These are phyloP conservation scores for Ascocoryne sarcoides DNA, from an alignment of 2,329 filamentous ascomycete genomes.

Conservation along the genomic window DNA sequence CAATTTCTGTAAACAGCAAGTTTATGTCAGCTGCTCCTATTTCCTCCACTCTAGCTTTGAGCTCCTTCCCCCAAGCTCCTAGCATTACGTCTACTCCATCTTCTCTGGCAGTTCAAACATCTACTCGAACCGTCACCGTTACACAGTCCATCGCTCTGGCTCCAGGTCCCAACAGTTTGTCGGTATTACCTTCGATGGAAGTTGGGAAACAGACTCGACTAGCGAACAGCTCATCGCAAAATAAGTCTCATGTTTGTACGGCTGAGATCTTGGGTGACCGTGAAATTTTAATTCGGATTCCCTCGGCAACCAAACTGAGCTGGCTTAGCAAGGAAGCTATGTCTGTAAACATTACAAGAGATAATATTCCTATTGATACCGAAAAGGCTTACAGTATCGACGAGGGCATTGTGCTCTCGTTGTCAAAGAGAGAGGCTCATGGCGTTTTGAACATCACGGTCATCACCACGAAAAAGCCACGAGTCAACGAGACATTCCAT, in stretches of 20 bases:
- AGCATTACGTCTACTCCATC: slow-evolving; percentile 20
- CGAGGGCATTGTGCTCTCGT: slow-evolving; percentile 32
- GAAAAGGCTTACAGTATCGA: slow-evolving; percentile 31
- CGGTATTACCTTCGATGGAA: slow-evolving; percentile 34
- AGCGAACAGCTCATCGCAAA: slow-evolving; percentile 12
- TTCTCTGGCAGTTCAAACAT: slow-evolving; percentile 19
- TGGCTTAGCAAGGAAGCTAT: slow-evolving; percentile 51
- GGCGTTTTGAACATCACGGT: slow-evolving; percentile 51
- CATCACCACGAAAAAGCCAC: slow-evolving; percentile 48
- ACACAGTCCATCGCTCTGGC: slow-evolving; percentile 29
- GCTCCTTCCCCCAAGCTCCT: slow-evolving; percentile 4
- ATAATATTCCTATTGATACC: slow-evolving; percentile 38
- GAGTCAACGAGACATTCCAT: slow-evolving; percentile 51
- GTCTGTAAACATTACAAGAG: slow-evolving; percentile 45
- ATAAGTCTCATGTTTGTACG: slow-evolving; percentile 34
- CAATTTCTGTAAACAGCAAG: slow-evolving; percentile 28
- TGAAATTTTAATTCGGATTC: slow-evolving; percentile 46
- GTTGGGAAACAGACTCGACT: slow-evolving; percentile 20
- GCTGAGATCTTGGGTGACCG: slow-evolving; percentile 38
- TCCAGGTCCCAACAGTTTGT: slow-evolving; percentile 29
- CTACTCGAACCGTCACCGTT: slow-evolving; percentile 27
- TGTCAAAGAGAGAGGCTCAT: slow-evolving; percentile 45
- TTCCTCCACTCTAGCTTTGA: slow-evolving; percentile 7
- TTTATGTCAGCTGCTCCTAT: slow-evolving; percentile 19
- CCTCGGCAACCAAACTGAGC: slow-evolving; percentile 39